Evolutionary conservation across 106 monocot species (phyloP), one percentile per base, ranked within the genome.

Genomic region (Allium fistulosum): DNA sequence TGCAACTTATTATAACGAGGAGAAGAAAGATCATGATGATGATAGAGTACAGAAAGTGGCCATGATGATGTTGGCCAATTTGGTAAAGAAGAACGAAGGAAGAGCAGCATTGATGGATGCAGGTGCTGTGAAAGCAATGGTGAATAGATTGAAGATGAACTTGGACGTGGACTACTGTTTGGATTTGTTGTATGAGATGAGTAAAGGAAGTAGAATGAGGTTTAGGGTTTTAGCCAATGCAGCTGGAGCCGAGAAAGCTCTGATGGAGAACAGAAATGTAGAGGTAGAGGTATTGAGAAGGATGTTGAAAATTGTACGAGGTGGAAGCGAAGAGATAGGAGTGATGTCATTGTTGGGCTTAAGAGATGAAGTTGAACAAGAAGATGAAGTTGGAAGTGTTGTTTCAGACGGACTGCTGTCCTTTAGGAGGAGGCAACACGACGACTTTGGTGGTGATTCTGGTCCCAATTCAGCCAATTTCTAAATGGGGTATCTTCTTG

Each of bases 31-130:
- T 51, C 45, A 50, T 27, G 61, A 74, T 26, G 72, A 17, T 47
- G 17, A 57, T 10, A 17, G 49, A 16, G 17, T 87, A 51, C 51
- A 59, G 51, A 69, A 58, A 46, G 37, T 83, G 49, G 87, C 76
- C 5, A 10, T 85, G 87, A 85, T 85, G 84, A 66, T 94, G 13
- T 10, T 94, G 37, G 72, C 80, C 13, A 81, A 70, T 12, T 74
- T 91, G 85, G 87, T 88, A 18, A 85, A 88, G 10, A 87, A 79
- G 22, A 87, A 80, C 26, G 79, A 79, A 51, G 81, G 65, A 22
- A 62, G 83, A 57, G 79, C 68, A 57, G 72, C 57, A 63, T 28
- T 84, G 69, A 65, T 88, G 65, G 75, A 61, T 26, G 68, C 61
- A 7, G 70, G 14, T 28, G 15, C 69, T 5, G 63, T 12, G 7